These are phyloP conservation scores for Phlebiopsis gigantea DNA, from an alignment of 768 basidiomycete genomes.

Conservation along the genomic window DNA sequence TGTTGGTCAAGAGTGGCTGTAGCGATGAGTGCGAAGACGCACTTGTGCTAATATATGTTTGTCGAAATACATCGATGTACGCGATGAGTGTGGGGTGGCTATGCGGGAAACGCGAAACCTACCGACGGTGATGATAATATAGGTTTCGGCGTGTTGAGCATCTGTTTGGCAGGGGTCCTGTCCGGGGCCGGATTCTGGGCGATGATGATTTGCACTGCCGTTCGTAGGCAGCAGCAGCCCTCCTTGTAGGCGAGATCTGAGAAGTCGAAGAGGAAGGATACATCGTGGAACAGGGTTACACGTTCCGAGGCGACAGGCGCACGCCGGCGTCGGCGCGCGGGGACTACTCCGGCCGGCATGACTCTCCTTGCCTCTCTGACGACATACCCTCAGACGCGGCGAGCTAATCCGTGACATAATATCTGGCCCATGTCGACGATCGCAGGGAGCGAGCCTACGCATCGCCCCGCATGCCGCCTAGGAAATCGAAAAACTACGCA, in stretches of 20 bases:
- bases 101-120: neutral
- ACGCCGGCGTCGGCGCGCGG: neutral
- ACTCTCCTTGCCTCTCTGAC: too few relatives aligned
- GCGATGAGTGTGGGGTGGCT: neutral
- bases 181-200: neutral
- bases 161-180: neutral
- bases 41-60: slow-evolving; percentile 1
- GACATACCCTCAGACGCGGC: too few relatives aligned
- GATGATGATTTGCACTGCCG: neutral
- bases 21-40: neutral
- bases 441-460: neutral
- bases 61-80: neutral
- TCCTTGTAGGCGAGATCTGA: too few relatives aligned
- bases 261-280: neutral
- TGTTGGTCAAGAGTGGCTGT: neutral
- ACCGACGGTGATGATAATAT: neutral
- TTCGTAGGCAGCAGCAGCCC: neutral
- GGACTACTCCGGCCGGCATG: neutral
- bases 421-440: too few relatives aligned
- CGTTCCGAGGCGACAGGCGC: too few relatives aligned
- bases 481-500: neutral
- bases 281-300: neutral
- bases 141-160: neutral
- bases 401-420: too few relatives aligned
- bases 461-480: neutral